phyloP scores from a whole-genome alignment of 1,284 basidiomycete genomes.

The Ceratobasidium sp. region DNA sequence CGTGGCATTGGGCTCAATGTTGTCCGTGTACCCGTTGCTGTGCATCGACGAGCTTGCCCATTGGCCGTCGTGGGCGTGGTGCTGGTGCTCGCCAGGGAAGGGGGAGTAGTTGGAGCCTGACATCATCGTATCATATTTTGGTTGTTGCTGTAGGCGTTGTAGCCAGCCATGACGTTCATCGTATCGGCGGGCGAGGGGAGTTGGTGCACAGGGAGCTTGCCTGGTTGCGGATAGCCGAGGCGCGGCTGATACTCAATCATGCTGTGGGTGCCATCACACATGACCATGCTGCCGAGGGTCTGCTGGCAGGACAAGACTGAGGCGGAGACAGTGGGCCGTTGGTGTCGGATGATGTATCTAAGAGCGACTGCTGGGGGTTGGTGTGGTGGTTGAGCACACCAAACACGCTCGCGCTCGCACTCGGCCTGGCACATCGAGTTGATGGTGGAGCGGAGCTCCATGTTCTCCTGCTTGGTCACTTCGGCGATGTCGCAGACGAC shows the following conservation, averaged over 20 bases:
- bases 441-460: constrained; percentile 60
- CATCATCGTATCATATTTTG: constrained; percentile 43
- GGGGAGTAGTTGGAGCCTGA: constrained; percentile 33
- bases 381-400: constrained; percentile 45
- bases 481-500: constrained; percentile 75
- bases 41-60: constrained; percentile 37
- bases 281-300: constrained; percentile 42
- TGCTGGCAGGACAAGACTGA: constrained; percentile 35
- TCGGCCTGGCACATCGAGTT: constrained; percentile 42
- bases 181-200: constrained; percentile 44
- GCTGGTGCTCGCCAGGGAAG: constrained; percentile 33
- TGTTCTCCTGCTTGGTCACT: constrained; percentile 74
- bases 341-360: constrained; percentile 43
- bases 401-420: constrained; percentile 45
- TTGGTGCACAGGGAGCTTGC: constrained; percentile 42
- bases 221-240: constrained; percentile 35
- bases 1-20: constrained; percentile 6
- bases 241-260: constrained; percentile 38
- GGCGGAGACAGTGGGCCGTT: constrained; percentile 45
- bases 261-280: constrained; percentile 19
- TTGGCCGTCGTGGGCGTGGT: constrained; percentile 37
- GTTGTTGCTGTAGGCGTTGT: constrained; percentile 41
- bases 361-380: constrained; percentile 45
- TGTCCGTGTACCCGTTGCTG: constrained; percentile 29
- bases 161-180: constrained; percentile 43